Percentiles rank a stretch among this genome's conserved stretches.
Conservation (phyloP, 768 basidiomycete species). For the Ephemerocybe angulata region DNA sequence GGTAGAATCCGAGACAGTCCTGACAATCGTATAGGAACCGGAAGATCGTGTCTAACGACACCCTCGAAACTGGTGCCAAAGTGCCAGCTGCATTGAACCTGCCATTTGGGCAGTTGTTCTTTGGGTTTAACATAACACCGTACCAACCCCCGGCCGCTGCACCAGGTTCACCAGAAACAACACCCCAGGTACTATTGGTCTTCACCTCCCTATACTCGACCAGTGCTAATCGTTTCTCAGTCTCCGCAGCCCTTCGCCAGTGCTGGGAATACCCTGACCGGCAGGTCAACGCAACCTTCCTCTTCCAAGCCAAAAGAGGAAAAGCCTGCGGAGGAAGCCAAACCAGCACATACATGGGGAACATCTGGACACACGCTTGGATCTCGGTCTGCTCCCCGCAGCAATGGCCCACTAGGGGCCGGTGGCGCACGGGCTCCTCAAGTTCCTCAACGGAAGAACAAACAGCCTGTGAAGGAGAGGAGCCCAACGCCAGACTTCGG, state of each 20-base stretch:
- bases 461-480: slow-evolving; percentile 40
- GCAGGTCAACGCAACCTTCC: slow-evolving; percentile 35
- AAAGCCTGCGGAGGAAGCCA: slow-evolving; percentile 54
- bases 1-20: background rate
- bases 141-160: slow-evolving; percentile 52
- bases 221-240: slow-evolving; percentile 21
- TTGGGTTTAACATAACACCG: slow-evolving; percentile 82
- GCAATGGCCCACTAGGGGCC: slow-evolving; percentile 47
- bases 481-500: slow-evolving; percentile 81
- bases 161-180: slow-evolving; percentile 26
- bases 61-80: slow-evolving; percentile 66
- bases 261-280: slow-evolving; percentile 63
- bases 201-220: background rate
- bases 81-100: slow-evolving; percentile 89
- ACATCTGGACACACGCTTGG: slow-evolving; percentile 52
- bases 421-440: slow-evolving; percentile 52
- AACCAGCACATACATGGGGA: slow-evolving; percentile 37
- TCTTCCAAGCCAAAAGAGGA: slow-evolving; percentile 43
- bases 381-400: slow-evolving; percentile 28
- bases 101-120: slow-evolving; percentile 93
- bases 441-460: slow-evolving; percentile 35
- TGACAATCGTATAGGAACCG: slow-evolving; percentile 55
- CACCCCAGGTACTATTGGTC: slow-evolving; percentile 25
- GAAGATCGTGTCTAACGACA: slow-evolving; percentile 78
- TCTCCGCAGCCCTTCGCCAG: slow-evolving; percentile 55